phyloP scores from a whole-genome alignment of 768 basidiomycete genomes.

The Suillus spraguei region DNA sequence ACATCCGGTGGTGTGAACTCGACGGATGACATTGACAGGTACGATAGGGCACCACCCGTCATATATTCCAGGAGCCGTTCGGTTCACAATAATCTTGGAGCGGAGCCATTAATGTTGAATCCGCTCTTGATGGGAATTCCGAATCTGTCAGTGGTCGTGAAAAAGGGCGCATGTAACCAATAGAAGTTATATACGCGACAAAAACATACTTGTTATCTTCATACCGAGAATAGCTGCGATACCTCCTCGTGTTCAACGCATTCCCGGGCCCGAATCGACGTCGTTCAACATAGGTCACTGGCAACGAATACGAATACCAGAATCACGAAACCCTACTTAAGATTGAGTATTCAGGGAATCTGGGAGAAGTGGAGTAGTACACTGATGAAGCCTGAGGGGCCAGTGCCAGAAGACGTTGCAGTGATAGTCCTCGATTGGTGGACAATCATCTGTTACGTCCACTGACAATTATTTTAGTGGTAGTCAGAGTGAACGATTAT shows the following conservation, averaged over 20 bases:
- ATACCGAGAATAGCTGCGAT: conserved; percentile 33
- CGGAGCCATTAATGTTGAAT: conserved; percentile 21
- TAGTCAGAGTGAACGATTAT: too few species aligned
- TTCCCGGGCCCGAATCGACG: conserved; percentile 14
- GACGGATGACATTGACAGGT: too few species aligned
- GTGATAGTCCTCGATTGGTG: neutral
- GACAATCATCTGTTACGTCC: neutral
- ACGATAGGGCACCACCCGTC: conserved; percentile 26
- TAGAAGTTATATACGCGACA: conserved; percentile 23
- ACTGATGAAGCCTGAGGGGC: neutral
- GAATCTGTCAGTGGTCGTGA: neutral
- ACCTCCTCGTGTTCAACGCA: conserved; percentile 32
- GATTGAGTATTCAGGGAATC: neutral
- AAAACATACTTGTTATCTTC: conserved; percentile 39
- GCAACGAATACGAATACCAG: neutral
- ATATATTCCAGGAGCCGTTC: conserved; percentile 32
- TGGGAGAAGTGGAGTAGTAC: neutral
- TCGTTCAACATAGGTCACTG: neutral
- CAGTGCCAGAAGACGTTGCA: neutral
- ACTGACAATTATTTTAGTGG: too few species aligned
- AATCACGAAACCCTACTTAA: neutral
- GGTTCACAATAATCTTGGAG: conserved; percentile 33
- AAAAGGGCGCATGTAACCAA: conserved; percentile 24
- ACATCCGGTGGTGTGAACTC: conserved; percentile 16
- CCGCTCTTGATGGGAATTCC: conserved; percentile 36